Percentiles rank a stretch among this genome's conserved stretches.
These are phyloP conservation scores for Ormosia emarginata DNA, from an alignment of 306 rosid genomes.

Conservation along the genomic window DNA sequence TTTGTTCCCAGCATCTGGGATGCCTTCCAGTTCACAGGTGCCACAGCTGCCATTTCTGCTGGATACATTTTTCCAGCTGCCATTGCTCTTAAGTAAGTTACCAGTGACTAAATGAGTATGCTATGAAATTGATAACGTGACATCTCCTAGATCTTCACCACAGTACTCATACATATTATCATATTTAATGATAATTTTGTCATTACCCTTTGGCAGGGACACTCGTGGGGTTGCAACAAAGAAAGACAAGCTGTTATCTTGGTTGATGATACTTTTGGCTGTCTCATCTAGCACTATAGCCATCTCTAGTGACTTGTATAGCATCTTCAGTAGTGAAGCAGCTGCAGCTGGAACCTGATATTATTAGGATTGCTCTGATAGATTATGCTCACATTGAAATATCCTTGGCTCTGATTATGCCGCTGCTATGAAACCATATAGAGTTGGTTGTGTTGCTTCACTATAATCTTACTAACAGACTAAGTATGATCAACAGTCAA, in stretches of 20 bases:
- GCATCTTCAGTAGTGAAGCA: conserved; percentile 32
- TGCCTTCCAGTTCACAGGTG: conserved; percentile 84
- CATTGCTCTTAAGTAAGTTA: conserved; percentile 48
- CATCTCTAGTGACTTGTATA: conserved; percentile 57
- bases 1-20: conserved; percentile 77
- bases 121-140: background rate
- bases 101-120: background rate
- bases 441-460: background rate
- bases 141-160: background rate
- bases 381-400: background rate
- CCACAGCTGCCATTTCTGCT: conserved; percentile 58
- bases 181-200: background rate
- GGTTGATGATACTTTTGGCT: conserved; percentile 61
- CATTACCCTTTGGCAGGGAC: conserved; percentile 40
- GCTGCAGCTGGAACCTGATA: conserved; percentile 27
- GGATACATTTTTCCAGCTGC: conserved; percentile 76
- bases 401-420: background rate
- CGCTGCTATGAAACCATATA: background rate
- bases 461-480: background rate
- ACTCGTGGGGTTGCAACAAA: conserved; percentile 59
- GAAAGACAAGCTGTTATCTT: conserved; percentile 49
- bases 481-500: background rate
- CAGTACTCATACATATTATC: background rate
- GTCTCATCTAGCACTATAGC: conserved; percentile 60
- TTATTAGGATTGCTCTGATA: background rate